These are phyloP conservation scores for Salvia sclarea DNA, from an alignment of 305 asterid species.

Conservation along the genomic window DNA sequence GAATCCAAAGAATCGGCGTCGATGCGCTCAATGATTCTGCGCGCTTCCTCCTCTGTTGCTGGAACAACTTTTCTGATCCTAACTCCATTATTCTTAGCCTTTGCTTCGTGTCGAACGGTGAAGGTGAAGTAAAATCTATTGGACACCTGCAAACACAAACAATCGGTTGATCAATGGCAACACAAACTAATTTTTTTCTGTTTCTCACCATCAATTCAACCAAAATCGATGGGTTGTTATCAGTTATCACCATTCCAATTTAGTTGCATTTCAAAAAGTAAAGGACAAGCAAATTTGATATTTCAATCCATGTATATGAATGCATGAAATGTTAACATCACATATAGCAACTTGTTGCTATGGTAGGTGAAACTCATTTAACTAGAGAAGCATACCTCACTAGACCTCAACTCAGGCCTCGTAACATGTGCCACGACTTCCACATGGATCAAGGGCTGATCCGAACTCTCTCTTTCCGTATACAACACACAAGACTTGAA, in stretches of 20 bases:
- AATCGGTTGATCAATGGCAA: not conserved
- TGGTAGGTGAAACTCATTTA: constrained; percentile 1
- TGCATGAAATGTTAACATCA: no score
- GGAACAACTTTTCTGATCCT: constrained; percentile 93
- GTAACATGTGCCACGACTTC: constrained; percentile 97
- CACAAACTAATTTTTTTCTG: no score
- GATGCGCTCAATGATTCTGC: constrained; percentile 69
- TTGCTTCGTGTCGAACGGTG: constrained; percentile 84
- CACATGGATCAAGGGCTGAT: constrained; percentile 71
- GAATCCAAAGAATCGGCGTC: constrained; percentile 66
- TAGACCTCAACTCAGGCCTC: constrained; percentile 84
- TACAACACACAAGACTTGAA: constrained; percentile 79
- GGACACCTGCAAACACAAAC: constrained; percentile 60
- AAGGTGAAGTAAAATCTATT: constrained; percentile 85
- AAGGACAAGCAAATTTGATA: no score
- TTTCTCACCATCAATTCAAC: no score
- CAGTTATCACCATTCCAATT: not conserved
- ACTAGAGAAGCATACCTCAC: constrained; percentile 62
- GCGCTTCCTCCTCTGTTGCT: constrained; percentile 93
- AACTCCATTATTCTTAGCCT: constrained; percentile 60
- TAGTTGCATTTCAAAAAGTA: no score
- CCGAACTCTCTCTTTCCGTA: constrained; percentile 68
- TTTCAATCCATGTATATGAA: no score
- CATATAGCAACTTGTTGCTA: not conserved
- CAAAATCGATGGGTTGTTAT: no score